Evolutionary conservation across 164 flowering plant species (phyloP).

Genomic region (Annona squamosa): DNA sequence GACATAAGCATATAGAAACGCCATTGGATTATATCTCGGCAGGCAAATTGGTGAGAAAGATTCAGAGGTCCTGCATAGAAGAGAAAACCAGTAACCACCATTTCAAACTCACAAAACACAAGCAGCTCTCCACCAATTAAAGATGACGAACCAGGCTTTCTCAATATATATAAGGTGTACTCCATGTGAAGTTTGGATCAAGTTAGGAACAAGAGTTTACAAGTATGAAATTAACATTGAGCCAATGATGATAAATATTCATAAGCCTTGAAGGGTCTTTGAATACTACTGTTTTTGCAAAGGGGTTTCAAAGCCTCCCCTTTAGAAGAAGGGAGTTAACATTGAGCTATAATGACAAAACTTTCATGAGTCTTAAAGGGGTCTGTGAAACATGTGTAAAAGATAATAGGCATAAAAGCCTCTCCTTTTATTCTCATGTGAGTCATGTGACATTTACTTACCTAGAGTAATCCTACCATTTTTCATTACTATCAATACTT

Average conservation of each 20-base stretch:
- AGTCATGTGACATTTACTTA: too few relatives aligned
- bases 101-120: neutral
- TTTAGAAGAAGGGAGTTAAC: too few relatives aligned
- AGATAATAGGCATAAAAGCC: too few relatives aligned
- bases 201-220: neutral
- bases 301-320: too few relatives aligned
- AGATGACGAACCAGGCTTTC: neutral
- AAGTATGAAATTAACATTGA: neutral
- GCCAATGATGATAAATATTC: neutral
- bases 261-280: too few relatives aligned
- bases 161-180: neutral
- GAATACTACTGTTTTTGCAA: too few relatives aligned
- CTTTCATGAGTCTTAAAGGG: too few relatives aligned
- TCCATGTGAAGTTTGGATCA: neutral
- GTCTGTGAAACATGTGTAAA: too few relatives aligned
- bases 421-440: too few relatives aligned
- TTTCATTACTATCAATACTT: too few relatives aligned
- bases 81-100: neutral
- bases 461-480: too few relatives aligned
- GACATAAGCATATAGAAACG: slow-evolving; percentile 91
- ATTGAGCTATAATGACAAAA: too few relatives aligned
- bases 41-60: slow-evolving; percentile 97
- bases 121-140: neutral
- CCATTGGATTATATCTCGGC: slow-evolving; percentile 97
- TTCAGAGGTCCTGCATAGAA: slow-evolving; percentile 88